phyloP scores from a whole-genome alignment of 257 asterid genomes.

The Linderniella brevidens region DNA sequence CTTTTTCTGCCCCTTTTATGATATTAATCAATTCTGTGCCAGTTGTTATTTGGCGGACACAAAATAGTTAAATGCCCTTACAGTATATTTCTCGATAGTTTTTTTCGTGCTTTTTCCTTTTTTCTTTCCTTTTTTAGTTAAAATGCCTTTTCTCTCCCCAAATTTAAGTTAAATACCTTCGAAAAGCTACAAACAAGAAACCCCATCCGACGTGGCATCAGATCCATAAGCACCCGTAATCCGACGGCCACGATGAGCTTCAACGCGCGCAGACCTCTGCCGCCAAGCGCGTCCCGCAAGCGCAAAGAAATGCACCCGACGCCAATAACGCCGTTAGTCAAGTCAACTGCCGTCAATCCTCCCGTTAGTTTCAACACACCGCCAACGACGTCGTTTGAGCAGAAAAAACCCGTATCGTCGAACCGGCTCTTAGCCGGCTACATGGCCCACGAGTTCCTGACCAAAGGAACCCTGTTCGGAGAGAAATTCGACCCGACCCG shows the following conservation, averaged over 20 bases:
- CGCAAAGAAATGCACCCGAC: conserved; percentile 33
- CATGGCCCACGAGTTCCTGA: conserved; percentile 32
- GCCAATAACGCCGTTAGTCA: conserved; percentile 23
- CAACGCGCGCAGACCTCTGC: conserved; percentile 21
- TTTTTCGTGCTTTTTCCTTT: too few relatives aligned
- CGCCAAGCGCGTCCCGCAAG: conserved; percentile 34
- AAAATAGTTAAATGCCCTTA: too few relatives aligned
- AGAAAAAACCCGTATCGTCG: conserved; percentile 1
- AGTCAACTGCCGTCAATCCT: conserved; percentile 15
- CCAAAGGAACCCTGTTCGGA: conserved; percentile 26
- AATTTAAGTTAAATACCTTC: too few relatives aligned
- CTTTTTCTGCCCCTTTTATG: too few relatives aligned
- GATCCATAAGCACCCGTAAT: background rate
- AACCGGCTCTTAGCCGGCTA: conserved; percentile 38
- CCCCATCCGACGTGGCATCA: too few relatives aligned
- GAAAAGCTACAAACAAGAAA: too few relatives aligned
- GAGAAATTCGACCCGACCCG: conserved; percentile 26
- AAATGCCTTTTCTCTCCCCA: too few relatives aligned
- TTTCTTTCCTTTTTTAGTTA: too few relatives aligned
- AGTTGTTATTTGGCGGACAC: too few relatives aligned
- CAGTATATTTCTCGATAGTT: too few relatives aligned
- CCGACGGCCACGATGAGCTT: conserved; percentile 45
- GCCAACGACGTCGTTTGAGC: conserved; percentile 13
- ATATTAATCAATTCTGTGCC: too few relatives aligned
- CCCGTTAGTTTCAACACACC: conserved; percentile 15